Evolutionary conservation across 352 stramenopile genomes (phyloP), one percentile per base, ranked within the genome.

Genomic region (Phytophthora fragariaefolia): DNA sequence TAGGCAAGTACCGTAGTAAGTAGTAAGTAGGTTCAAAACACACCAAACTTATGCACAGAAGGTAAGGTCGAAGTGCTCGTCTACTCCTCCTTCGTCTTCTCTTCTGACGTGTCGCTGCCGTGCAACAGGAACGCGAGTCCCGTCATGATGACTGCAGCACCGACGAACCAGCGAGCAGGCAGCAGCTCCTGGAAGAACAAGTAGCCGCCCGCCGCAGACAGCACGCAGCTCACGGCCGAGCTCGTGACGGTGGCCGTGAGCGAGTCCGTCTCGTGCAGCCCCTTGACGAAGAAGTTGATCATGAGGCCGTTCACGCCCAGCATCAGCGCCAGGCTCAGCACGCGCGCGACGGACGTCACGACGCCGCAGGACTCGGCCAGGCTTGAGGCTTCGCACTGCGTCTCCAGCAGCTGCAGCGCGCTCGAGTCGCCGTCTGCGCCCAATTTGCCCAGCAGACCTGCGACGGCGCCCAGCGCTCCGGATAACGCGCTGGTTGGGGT

Each of bases 161-260:
- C 85, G 2, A 87, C 36, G 62, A 89, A 92, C 85, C 85, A 93
- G 32, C 87, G 80, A 32, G 80, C 47, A 0, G 83, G 79, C 13
- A 93, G 67, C 17, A 78, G 76, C 57, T 93, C 85, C 26, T 80
- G 64, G 65, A 93, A 93, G 18, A 90, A 62, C 32, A 88, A 49
- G n/a, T 55, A 51, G 1, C 85, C 85, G 12, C 71, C 68, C 1
- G 77, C 70, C 0, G 85, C 85, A 28, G 85, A 90, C 46, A 91
- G 66, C 65, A 92, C 82, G 47, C 91, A 93, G 73, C 91, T 93
- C 36, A 83, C 71, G 3, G 82, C 74, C 8, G 83, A 73, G 52
- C 82, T 92, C 9, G 85, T 91, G 67, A 93, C 82, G 2, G 85
- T 93, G 12, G 85, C 83, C 2, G 85, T 93, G 38, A 93, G 78